phyloP scores from a whole-genome alignment of 2,329 filamentous ascomycete species.

The Westerdykella ornata region DNA sequence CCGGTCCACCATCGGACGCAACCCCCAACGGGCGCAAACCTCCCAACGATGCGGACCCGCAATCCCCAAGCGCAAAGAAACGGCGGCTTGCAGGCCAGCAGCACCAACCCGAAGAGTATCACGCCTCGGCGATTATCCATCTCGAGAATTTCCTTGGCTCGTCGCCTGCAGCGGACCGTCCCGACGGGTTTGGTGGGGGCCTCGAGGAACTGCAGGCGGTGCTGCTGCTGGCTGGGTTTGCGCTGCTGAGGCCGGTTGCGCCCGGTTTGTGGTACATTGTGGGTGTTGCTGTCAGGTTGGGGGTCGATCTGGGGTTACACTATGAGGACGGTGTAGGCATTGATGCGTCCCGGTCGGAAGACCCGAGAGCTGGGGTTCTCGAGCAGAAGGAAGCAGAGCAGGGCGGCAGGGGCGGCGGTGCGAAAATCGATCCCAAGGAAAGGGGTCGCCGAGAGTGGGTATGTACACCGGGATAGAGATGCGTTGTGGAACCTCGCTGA shows the following conservation, averaged over 20 bases:
- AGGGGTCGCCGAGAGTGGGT: slow-evolving; percentile 71
- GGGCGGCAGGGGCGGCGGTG: slow-evolving; percentile 15
- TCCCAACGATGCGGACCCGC: slow-evolving; percentile 22
- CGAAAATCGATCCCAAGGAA: slow-evolving; percentile 48
- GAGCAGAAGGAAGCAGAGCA: slow-evolving; percentile 29
- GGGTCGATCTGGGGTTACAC: slow-evolving; percentile 85
- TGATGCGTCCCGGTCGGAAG: slow-evolving; percentile 40
- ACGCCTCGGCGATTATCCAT: slow-evolving; percentile 88
- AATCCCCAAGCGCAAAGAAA: slow-evolving; percentile 33
- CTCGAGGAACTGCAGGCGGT: slow-evolving; percentile 93
- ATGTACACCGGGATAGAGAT: slow-evolving; percentile 36
- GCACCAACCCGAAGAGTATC: slow-evolving; percentile 86
- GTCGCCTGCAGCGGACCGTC: slow-evolving; percentile 50
- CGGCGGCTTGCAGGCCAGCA: slow-evolving; percentile 48
- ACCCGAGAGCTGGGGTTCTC: slow-evolving; percentile 17
- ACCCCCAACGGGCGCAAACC: slow-evolving; percentile 24
- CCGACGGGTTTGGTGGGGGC: slow-evolving; percentile 69
- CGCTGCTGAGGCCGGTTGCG: slow-evolving; percentile 80
- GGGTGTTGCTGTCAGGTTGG: slow-evolving; percentile 82
- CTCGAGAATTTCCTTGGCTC: slow-evolving; percentile 76
- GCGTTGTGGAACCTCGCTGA: no score
- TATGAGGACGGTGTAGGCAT: slow-evolving; percentile 78
- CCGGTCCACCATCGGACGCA: slow-evolving; percentile 32
- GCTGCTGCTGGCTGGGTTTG: slow-evolving; percentile 81
- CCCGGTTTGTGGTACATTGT: slow-evolving; percentile 97